A percentile compares a stretch with the other conserved stretches of the same genome.
Conservation (phyloP, 371 early-diverging fungal genomes). For the Basidiobolus meristosporus region DNA sequence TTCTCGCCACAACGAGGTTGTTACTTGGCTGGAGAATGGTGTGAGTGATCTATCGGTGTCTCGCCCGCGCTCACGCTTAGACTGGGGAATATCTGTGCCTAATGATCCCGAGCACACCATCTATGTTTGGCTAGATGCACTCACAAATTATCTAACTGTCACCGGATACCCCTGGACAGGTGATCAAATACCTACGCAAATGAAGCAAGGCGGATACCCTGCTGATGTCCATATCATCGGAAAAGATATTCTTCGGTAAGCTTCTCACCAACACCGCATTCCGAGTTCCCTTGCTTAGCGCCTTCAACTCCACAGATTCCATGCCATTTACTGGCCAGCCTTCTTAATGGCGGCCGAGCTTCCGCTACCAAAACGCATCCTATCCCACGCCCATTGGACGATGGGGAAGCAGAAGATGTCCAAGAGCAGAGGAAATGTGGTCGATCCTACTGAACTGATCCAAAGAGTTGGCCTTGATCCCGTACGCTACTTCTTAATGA, state of each 20-base stretch:
- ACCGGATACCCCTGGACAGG: slow-evolving; percentile 57
- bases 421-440: slow-evolving; percentile 80
- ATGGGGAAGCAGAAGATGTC: slow-evolving; percentile 80
- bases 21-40: slow-evolving; percentile 23
- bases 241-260: slow-evolving; percentile 82
- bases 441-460: slow-evolving; percentile 57
- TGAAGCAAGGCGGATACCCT: slow-evolving; percentile 32
- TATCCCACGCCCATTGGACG: slow-evolving; percentile 91
- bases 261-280: not conserved
- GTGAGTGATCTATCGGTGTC: slow-evolving; percentile 73
- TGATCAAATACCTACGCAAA: not conserved
- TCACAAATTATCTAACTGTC: slow-evolving; percentile 80
- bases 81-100: slow-evolving; percentile 91
- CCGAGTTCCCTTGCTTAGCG: not conserved
- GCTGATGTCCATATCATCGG: slow-evolving; percentile 77
- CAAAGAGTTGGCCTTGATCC: slow-evolving; percentile 62
- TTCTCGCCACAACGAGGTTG: slow-evolving; percentile 34
- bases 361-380: slow-evolving; percentile 52
- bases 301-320: slow-evolving; percentile 33
- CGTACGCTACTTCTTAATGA: slow-evolving; percentile 76
- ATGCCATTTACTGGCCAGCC: slow-evolving; percentile 91
- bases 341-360: slow-evolving; percentile 76
- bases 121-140: slow-evolving; percentile 95
- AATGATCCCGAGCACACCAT: slow-evolving; percentile 73
- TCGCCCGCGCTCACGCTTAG: slow-evolving; percentile 48